Conservation (phyloP, 2,329 filamentous ascomycete genomes). For the Aspergillus novoparasiticus region DNA sequence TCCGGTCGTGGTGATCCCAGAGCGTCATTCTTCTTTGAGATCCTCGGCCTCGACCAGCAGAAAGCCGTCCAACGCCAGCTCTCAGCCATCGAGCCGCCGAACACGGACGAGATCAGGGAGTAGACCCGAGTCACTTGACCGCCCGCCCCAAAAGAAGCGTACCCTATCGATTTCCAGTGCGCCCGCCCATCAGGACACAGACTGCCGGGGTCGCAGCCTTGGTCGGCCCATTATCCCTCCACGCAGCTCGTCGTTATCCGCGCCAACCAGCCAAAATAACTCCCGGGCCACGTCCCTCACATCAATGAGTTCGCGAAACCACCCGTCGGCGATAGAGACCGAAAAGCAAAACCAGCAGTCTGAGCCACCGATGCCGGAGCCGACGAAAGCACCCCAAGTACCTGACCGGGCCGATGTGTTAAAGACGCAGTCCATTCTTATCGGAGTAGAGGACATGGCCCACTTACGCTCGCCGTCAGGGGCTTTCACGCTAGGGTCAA, state of each 20-base stretch:
- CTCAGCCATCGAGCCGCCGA: conserved; percentile 40
- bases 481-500: conserved; percentile 52
- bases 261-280: conserved; percentile 48
- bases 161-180: conserved; percentile 45
- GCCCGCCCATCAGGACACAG: conserved; percentile 26
- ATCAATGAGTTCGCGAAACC: conserved; percentile 43
- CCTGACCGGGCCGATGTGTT: conserved; percentile 19
- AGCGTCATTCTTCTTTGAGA: conserved; percentile 48
- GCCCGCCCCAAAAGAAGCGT: conserved; percentile 36
- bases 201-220: conserved; percentile 31
- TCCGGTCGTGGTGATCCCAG: conserved; percentile 51
- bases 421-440: conserved; percentile 41
- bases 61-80: conserved; percentile 41
- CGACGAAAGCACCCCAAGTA: conserved; percentile 24
- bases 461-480: conserved; percentile 51
- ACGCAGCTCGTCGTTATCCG: conserved; percentile 49
- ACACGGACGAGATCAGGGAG: conserved; percentile 41
- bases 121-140: conserved; percentile 34
- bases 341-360: conserved; percentile 25
- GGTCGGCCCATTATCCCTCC: conserved; percentile 40
- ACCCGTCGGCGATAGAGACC: conserved; percentile 33
- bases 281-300: conserved; percentile 50
- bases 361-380: conserved; percentile 23
- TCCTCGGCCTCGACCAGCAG: conserved; percentile 41
- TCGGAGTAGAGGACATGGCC: conserved; percentile 41